Conservation (phyloP, 371 early-diverging fungal genomes). For the Sporodiniella umbellata region DNA sequence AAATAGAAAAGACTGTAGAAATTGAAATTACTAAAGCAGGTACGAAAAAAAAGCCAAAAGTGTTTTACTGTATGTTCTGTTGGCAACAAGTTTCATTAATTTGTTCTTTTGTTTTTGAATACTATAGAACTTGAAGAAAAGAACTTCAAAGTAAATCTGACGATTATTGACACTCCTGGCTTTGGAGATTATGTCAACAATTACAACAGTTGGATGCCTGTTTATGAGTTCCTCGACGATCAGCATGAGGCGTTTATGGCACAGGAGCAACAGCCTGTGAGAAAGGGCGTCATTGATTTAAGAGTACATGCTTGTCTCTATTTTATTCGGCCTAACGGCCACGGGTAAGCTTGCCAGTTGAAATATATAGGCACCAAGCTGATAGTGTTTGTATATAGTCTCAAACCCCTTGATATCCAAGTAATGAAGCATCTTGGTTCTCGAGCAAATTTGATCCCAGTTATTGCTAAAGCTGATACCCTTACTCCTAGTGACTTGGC, state of each 20-base stretch:
- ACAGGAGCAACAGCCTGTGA: conserved; percentile 52
- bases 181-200: conserved; percentile 84
- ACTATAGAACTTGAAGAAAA: conserved; percentile 28
- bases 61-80: no score
- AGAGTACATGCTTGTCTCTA: conserved; percentile 89
- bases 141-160: conserved; percentile 82
- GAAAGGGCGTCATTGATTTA: conserved; percentile 58
- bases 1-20: conserved; percentile 65
- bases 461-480: conserved; percentile 67
- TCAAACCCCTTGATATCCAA: conserved; percentile 88
- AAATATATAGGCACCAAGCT: neutral
- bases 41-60: conserved; percentile 11
- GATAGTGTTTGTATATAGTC: conserved; percentile 53
- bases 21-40: conserved; percentile 68
- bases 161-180: conserved; percentile 86
- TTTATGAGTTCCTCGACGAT: conserved; percentile 83
- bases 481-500: conserved; percentile 77
- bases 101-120: no score
- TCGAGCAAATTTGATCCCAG: conserved; percentile 87
- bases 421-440: conserved; percentile 82
- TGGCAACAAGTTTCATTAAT: no score
- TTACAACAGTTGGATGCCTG: conserved; percentile 64
- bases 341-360: conserved; percentile 54
- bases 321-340: conserved; percentile 86
- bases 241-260: conserved; percentile 90